Conservation (phyloP, 805 yeast species). For the baker's yeast (Saccharomyces cerevisiae) region DNA sequence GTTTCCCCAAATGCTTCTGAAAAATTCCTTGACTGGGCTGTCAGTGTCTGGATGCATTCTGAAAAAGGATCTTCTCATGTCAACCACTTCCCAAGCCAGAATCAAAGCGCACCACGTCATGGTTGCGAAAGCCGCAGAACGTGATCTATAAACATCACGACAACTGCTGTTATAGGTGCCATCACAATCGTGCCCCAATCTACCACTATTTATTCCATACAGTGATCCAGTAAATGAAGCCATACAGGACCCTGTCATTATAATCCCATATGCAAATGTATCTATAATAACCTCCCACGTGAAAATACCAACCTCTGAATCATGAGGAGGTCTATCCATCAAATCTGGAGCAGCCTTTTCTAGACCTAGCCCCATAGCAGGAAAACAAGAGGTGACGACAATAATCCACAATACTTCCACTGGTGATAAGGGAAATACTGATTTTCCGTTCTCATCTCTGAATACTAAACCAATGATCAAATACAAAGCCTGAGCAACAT, state of each 20-base stretch:
- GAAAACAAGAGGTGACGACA: slow-evolving; percentile 96
- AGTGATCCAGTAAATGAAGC: slow-evolving; percentile 55
- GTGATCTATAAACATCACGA: slow-evolving; percentile 57
- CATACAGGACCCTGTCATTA: slow-evolving; percentile 67
- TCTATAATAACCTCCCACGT: slow-evolving; percentile 61
- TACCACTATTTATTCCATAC: slow-evolving; percentile 59
- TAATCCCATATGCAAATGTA: slow-evolving; percentile 62
- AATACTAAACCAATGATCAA: slow-evolving; percentile 75
- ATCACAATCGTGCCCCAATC: slow-evolving; percentile 61
- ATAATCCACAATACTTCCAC: slow-evolving; percentile 97
- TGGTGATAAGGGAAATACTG: slow-evolving; percentile 90
- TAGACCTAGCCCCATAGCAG: slow-evolving; percentile 94
- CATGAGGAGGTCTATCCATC: slow-evolving; percentile 91
- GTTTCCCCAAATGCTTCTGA: slow-evolving; percentile 61
- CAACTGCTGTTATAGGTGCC: slow-evolving; percentile 41
- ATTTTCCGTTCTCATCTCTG: slow-evolving; percentile 56
- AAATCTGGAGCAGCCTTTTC: slow-evolving; percentile 94
- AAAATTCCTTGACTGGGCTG: slow-evolving; percentile 51
- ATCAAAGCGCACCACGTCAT: slow-evolving; percentile 83
- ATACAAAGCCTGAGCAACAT: slow-evolving; percentile 85
- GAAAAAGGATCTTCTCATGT: slow-evolving; percentile 61
- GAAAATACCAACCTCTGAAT: slow-evolving; percentile 73
- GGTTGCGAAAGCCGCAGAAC: slow-evolving; percentile 69
- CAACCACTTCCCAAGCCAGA: slow-evolving; percentile 79
- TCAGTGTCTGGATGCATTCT: slow-evolving; percentile 59